Evolutionary conservation across 1,284 basidiomycete species (phyloP).

Genomic region (Cystobasidiaceae sp.): DNA sequence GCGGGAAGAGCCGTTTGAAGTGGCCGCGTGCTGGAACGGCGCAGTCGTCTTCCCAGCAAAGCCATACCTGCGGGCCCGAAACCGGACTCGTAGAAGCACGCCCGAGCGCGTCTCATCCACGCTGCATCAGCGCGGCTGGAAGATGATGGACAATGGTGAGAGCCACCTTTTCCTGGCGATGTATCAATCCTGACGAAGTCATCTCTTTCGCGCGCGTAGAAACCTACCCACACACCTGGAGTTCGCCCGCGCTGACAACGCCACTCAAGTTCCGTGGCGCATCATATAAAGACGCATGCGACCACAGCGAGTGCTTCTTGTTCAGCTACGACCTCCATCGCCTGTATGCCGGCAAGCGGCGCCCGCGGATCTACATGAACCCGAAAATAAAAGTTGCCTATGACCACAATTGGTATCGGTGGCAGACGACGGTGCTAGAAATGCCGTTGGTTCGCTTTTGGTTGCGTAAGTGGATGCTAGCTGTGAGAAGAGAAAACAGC

Average conservation of each 20-base stretch:
- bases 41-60: slow-evolving; percentile 54
- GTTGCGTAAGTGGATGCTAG: neutral
- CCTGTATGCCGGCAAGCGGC: neutral
- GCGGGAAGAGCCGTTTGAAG: slow-evolving; percentile 52
- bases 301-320: neutral
- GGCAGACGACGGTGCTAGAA: neutral
- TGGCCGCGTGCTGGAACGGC: slow-evolving; percentile 60
- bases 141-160: slow-evolving; percentile 45
- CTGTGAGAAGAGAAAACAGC: neutral
- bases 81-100: slow-evolving; percentile 46
- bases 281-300: neutral
- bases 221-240: slow-evolving; percentile 33
- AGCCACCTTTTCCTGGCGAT: slow-evolving; percentile 40
- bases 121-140: slow-evolving; percentile 41
- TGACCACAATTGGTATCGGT: neutral
- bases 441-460: neutral
- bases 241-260: slow-evolving; percentile 40
- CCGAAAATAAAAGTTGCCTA: neutral
- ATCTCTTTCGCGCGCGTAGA: neutral
- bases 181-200: slow-evolving; percentile 29
- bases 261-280: neutral
- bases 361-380: neutral
- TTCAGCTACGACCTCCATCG: neutral
- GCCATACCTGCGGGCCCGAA: slow-evolving; percentile 51
- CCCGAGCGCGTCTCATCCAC: neutral